These are phyloP conservation scores for Naganishia vaughanmartiniae DNA, from an alignment of 768 basidiomycete genomes.

Conservation along the genomic window DNA sequence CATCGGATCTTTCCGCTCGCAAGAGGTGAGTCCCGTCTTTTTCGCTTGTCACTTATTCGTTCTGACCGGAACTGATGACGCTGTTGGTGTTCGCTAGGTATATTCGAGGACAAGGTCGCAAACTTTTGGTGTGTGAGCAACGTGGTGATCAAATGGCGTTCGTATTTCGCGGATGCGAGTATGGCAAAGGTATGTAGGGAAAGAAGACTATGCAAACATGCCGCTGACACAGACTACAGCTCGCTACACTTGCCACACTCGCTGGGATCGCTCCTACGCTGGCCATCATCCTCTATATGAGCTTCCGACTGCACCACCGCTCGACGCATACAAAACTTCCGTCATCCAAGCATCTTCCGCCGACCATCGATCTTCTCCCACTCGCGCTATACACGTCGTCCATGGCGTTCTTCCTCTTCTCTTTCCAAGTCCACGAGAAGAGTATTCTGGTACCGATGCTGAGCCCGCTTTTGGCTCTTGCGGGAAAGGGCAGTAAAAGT, in stretches of 20 bases:
- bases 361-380: conserved; percentile 68
- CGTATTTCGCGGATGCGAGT: conserved; percentile 34
- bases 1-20: conserved; percentile 85
- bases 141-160: conserved; percentile 80
- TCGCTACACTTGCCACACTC: conserved; percentile 67
- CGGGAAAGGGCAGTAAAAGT: conserved; percentile 22
- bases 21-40: conserved; percentile 66
- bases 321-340: conserved; percentile 13
- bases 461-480: conserved; percentile 69
- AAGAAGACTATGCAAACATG: neutral
- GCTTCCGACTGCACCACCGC: conserved; percentile 30
- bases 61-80: neutral
- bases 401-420: conserved; percentile 92
- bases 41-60: too few relatives aligned
- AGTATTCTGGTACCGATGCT: conserved; percentile 80
- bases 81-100: neutral
- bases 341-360: conserved; percentile 45
- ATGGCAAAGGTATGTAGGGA: conserved; percentile 38
- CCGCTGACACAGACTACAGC: conserved; percentile 36
- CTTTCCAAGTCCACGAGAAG: conserved; percentile 96
- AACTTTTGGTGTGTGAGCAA: conserved; percentile 97
- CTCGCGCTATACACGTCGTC: conserved; percentile 76
- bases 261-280: conserved; percentile 62
- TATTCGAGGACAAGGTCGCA: conserved; percentile 61
- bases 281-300: conserved; percentile 42